phyloP scores from a whole-genome alignment of 345 rosid genomes.

The Citrus sinensis region DVS_A1.0 CM039166.1:19411001-19411500 shows the following conservation, averaged over 20 bases:
- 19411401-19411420: too few species aligned
- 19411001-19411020: conserved; percentile 8
- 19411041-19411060: conserved; percentile 42
- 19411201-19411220: conserved; percentile 70
- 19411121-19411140: conserved; percentile 45
- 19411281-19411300: conserved; percentile 40
- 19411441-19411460: conserved; percentile 35
- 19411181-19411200: conserved; percentile 47
- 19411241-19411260: conserved; percentile 28
- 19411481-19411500: conserved; percentile 64
- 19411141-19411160: conserved; percentile 46
- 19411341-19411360: conserved; percentile 24
- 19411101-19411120: conserved; percentile 23
- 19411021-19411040: conserved; percentile 19
- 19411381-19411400: conserved; percentile 35
- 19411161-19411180: conserved; percentile 64
- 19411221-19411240: conserved; percentile 36
- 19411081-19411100: conserved; percentile 10
- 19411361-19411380: conserved; percentile 60
- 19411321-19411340: conserved; percentile 83
- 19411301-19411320: conserved; percentile 23
- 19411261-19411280: conserved; percentile 70
- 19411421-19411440: conserved; percentile 35
- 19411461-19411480: conserved; percentile 12
- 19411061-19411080: conserved; percentile 41